phyloP scores from a whole-genome alignment of 176 grass and related monocot genomes.

The Oryza glaberrima region DNA sequence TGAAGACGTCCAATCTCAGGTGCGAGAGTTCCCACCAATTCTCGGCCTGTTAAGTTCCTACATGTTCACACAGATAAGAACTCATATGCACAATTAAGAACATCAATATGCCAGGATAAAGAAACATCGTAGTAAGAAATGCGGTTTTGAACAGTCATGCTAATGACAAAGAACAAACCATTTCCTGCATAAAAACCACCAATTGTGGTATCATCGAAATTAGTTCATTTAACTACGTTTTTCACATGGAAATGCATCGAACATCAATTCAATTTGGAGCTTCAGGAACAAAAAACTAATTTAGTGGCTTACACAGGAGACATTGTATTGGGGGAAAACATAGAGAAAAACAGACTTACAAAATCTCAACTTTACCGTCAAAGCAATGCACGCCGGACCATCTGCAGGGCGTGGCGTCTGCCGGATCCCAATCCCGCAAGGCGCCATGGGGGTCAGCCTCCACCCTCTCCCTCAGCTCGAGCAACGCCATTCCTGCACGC shows the following conservation, averaged over 20 bases:
- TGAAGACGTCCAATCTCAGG: slow-evolving; percentile 72
- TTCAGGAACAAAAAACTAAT: not conserved
- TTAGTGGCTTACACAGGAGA: not conserved
- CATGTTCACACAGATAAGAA: slow-evolving; percentile 50
- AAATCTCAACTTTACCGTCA: slow-evolving; percentile 76
- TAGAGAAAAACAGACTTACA: slow-evolving; percentile 62
- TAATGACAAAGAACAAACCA: not conserved
- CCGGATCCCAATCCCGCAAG: slow-evolving; percentile 75
- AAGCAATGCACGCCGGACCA: slow-evolving; percentile 76
- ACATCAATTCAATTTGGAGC: not conserved
- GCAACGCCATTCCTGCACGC: slow-evolving; percentile 67
- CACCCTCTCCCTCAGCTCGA: slow-evolving; percentile 71
- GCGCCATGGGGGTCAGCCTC: slow-evolving; percentile 71
- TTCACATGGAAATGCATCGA: not conserved
- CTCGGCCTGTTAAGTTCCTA: slow-evolving; percentile 79
- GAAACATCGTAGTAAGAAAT: not conserved
- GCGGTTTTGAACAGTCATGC: slow-evolving; percentile 4
- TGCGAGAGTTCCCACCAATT: slow-evolving; percentile 75
- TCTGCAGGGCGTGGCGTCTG: slow-evolving; percentile 56
- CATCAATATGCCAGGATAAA: not conserved
- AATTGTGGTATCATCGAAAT: not conserved
- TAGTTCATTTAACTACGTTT: not conserved
- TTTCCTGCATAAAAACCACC: not conserved
- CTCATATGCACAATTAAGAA: not conserved
- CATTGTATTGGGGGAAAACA: not conserved